Evolutionary conservation across 192 early-diverging fungal genomes (phyloP).

Genomic region (Backusella luteola): DNA sequence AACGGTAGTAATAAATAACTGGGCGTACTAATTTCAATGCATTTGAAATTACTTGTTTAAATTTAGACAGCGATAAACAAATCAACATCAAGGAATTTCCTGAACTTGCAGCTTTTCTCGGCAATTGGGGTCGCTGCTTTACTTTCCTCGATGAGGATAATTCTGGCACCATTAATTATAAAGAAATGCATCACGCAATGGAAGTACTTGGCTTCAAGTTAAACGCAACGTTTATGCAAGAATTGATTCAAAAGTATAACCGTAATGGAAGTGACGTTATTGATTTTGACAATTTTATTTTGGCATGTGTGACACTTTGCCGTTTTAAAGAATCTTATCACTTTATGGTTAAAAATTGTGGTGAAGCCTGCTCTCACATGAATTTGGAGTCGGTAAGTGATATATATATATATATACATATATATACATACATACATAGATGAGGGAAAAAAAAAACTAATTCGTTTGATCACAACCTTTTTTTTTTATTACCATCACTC

Average conservation of each 20-base stretch:
- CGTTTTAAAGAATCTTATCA: not conserved
- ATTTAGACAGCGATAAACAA: not conserved
- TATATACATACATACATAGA: not conserved
- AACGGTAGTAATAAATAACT: not conserved
- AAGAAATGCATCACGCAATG: constrained; percentile 9
- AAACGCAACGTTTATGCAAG: not conserved
- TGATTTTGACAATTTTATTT: constrained; percentile 12
- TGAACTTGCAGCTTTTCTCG: not conserved
- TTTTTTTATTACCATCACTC: not conserved
- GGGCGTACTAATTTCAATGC: not conserved
- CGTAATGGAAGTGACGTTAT: not conserved
- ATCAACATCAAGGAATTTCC: constrained; percentile 4
- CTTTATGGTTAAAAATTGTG: constrained; percentile 3
- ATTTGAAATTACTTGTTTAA: not conserved
- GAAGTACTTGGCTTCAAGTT: not conserved
- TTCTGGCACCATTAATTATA: not conserved
- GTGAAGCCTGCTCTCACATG: not conserved
- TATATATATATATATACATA: not conserved
- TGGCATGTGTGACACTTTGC: constrained; percentile 13
- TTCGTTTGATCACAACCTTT: not conserved
- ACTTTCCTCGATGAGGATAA: not conserved
- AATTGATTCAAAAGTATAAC: constrained; percentile 2
- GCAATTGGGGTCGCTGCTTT: not conserved
- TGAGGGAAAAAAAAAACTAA: not conserved
- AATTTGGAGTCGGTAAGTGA: not conserved